Base-by-base conservation (phyloP, 192 early-diverging fungal species). In the Diversispora epigaea region DNA sequence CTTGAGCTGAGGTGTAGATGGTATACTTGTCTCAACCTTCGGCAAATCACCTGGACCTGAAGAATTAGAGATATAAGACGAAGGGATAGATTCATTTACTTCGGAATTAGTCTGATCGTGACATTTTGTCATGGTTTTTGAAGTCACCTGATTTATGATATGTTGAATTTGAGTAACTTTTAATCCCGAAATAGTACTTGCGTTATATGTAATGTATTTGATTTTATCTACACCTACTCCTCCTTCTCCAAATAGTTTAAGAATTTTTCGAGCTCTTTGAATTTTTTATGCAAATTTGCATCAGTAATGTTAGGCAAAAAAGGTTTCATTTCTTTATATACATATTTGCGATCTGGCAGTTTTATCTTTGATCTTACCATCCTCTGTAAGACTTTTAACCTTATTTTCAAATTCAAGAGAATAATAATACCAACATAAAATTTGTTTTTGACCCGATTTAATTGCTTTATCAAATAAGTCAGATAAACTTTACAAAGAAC, bases 251-350 rank as follows among this genome's bases (percentile, higher is more conserved):
- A 50, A 50, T 32, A 68, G 10, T 10, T 68, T 50, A 66, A 17
- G 45, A 44, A 46, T 66, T 66, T 66, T 66, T 46, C 40, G 8
- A 6, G 25, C 7, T 41, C 40, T 39, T 1, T 22, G 22, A 7
- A 25, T 63, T 63, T 63, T 41, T 57, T 40, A 4, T n/a, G n/a
- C n/a, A n/a, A n/a, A n/a, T n/a, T n/a, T n/a, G n/a, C 41, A 40
- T 44, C 17, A 3, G 22, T 63, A 32, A 32, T 32, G 25, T 32
- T 32, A 32, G 25, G 25, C 2, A 32, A 2, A 65, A 65, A 44
- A 44, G 4, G 41, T 65, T 65, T 65, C 41, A 65, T 65, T 65
- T 65, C 8, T n/a, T 65, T 39, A 17, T 65, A 65, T n/a, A n/a
- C n/a, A n/a, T n/a, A 65, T 65, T 45, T n/a, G 43, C 15, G 41